These are phyloP conservation scores for Purshia tridentata DNA, from an alignment of 306 rosid genomes.

Conservation along the genomic window DNA sequence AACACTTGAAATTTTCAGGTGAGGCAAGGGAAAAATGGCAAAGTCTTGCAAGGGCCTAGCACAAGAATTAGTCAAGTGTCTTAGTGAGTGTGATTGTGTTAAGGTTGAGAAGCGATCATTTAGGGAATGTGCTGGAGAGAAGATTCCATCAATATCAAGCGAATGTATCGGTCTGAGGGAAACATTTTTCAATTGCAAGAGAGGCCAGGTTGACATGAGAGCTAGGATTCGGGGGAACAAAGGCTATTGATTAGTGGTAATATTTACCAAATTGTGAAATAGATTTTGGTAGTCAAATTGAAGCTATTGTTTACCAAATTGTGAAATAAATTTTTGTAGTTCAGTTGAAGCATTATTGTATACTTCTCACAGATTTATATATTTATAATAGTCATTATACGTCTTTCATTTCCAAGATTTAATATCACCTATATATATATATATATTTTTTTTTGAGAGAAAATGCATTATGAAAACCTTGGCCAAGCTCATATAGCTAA, in stretches of 20 bases:
- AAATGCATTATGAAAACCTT: neutral
- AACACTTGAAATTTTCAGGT: slow-evolving; percentile 8
- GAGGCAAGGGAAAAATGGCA: slow-evolving; percentile 49
- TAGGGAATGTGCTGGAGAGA: slow-evolving; percentile 83
- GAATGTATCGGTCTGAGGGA: slow-evolving; percentile 93
- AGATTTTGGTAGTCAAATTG: neutral
- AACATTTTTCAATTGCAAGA: slow-evolving; percentile 95
- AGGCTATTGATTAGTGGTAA: slow-evolving; percentile 36
- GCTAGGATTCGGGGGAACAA: slow-evolving; percentile 55
- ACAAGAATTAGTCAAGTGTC: slow-evolving; percentile 79
- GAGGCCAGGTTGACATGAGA: slow-evolving; percentile 84
- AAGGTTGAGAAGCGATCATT: slow-evolving; percentile 78
- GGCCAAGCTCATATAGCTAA: neutral
- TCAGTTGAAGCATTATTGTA: neutral
- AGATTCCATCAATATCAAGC: slow-evolving; percentile 77
- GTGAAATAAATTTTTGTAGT: neutral
- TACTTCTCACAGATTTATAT: neutral
- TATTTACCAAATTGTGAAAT: neutral
- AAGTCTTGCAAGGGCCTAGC: slow-evolving; percentile 97
- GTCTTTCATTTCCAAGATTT: neutral
- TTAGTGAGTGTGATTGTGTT: slow-evolving; percentile 83
- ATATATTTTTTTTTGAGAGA: neutral
- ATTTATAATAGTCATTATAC: neutral
- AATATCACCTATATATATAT: neutral
- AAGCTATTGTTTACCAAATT: neutral